Evolutionary conservation across 2,329 filamentous ascomycete species (phyloP).

Genomic region (Botrytis elliptica): DNA sequence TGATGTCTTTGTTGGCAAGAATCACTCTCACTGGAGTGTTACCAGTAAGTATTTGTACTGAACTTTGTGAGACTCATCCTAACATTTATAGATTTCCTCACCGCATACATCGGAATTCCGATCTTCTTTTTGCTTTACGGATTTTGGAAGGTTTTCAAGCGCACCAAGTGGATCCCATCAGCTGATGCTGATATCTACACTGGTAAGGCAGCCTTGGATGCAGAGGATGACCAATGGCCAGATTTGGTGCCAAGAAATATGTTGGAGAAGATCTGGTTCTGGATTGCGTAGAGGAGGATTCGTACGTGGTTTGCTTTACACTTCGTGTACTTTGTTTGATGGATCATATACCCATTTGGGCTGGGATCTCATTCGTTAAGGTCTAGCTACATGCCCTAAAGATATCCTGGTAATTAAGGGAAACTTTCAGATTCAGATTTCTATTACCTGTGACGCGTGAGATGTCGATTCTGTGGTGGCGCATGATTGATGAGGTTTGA

Average conservation of each 20-base stretch:
- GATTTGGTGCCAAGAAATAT: constrained; percentile 44
- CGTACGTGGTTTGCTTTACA: no score
- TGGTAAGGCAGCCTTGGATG: constrained; percentile 47
- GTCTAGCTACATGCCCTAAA: not conserved
- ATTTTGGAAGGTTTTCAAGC: constrained; percentile 69
- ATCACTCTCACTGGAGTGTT: constrained; percentile 57
- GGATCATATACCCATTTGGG: not conserved
- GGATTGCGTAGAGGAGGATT: constrained; percentile 43
- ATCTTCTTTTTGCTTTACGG: constrained; percentile 68
- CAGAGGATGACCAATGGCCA: constrained; percentile 44
- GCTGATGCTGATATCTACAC: constrained; percentile 46
- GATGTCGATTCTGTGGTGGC: not conserved
- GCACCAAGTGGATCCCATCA: constrained; percentile 48
- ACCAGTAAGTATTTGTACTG: constrained; percentile 43
- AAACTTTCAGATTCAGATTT: not conserved
- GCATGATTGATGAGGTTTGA: not conserved
- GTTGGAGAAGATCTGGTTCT: constrained; percentile 47
- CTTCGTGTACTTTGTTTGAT: constrained; percentile 8
- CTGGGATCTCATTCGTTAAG: not conserved
- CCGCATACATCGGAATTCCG: constrained; percentile 71
- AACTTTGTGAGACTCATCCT: constrained; percentile 42
- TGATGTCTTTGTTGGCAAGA: constrained; percentile 67
- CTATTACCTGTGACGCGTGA: not conserved
- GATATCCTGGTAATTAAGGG: constrained; percentile 8
- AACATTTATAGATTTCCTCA: constrained; percentile 70